A percentile compares a stretch with the other conserved stretches of the same genome.
Evolutionary conservation across 1,284 basidiomycete genomes (phyloP).

Genomic region (Heterobasidion parviporum): DNA sequence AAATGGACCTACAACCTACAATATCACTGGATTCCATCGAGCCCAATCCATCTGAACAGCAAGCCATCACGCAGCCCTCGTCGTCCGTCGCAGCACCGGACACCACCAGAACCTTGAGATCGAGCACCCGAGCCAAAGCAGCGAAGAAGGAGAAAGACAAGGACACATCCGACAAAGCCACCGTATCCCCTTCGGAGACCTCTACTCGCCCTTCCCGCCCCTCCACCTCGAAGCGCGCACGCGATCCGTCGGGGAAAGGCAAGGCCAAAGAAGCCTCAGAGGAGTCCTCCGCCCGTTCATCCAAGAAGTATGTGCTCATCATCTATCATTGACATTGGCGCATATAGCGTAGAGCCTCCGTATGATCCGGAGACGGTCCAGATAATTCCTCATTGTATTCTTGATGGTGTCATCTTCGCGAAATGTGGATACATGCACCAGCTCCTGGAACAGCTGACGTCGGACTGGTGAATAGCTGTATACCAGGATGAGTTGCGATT

Average conservation of each 20-base stretch:
- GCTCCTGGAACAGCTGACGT: too few species aligned
- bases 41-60: conserved; percentile 16
- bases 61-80: conserved; percentile 54
- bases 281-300: conserved; percentile 35
- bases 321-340: neutral
- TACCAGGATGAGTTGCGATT: too few species aligned
- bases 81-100: conserved; percentile 23
- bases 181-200: conserved; percentile 22
- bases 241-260: conserved; percentile 49
- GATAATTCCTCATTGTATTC: too few species aligned
- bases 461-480: too few species aligned
- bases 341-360: too few species aligned
- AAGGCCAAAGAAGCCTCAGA: conserved; percentile 46
- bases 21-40: conserved; percentile 29
- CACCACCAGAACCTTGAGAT: conserved; percentile 45
- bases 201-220: conserved; percentile 33
- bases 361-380: too few species aligned
- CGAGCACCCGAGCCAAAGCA: conserved; percentile 69
- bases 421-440: too few species aligned
- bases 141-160: conserved; percentile 45
- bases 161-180: conserved; percentile 31
- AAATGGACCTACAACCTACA: conserved; percentile 75
- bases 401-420: too few species aligned
- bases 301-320: conserved; percentile 48
- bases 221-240: conserved; percentile 43